Percentiles rank a stretch among this genome's conserved stretches.
Conservation (phyloP, 2,329 filamentous ascomycete genomes). For the Orbilia ellipsospora region DNA sequence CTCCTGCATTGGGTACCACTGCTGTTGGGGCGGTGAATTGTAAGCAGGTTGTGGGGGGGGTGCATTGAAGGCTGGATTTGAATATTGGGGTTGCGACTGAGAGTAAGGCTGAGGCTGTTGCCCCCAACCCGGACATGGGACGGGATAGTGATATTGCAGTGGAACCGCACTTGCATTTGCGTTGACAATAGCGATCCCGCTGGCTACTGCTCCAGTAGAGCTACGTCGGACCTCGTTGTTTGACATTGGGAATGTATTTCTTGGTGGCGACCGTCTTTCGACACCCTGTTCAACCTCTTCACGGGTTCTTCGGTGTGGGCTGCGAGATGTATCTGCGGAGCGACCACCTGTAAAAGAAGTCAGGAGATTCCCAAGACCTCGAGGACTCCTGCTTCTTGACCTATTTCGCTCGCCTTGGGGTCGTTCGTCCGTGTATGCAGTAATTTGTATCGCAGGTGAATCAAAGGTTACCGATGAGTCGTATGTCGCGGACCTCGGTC, state of each 20-base stretch:
- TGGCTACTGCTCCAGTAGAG: slow-evolving; percentile 25
- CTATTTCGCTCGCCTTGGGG: background rate
- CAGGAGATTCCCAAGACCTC: slow-evolving; percentile 28
- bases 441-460: slow-evolving; percentile 39
- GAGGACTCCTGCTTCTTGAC: slow-evolving; percentile 40
- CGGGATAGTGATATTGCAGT: slow-evolving; percentile 48
- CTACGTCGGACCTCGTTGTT: slow-evolving; percentile 35
- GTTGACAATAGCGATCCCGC: slow-evolving; percentile 33
- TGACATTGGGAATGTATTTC: slow-evolving; percentile 28
- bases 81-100: slow-evolving; percentile 14
- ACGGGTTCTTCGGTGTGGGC: slow-evolving; percentile 40
- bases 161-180: slow-evolving; percentile 46
- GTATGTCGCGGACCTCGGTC: slow-evolving; percentile 42
- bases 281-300: slow-evolving; percentile 52
- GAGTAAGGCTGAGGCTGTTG: slow-evolving; percentile 23
- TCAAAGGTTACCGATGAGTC: slow-evolving; percentile 38
- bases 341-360: slow-evolving; percentile 20
- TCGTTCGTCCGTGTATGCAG: slow-evolving; percentile 21
- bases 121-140: slow-evolving; percentile 33
- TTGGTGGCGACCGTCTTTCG: slow-evolving; percentile 37
- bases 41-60: slow-evolving; percentile 8
- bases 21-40: slow-evolving; percentile 10
- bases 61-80: slow-evolving; percentile 25
- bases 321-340: slow-evolving; percentile 27
- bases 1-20: slow-evolving; percentile 47